These are phyloP conservation scores for Pleurotus tuoliensis DNA, from an alignment of 768 basidiomycete genomes.

Conservation along the genomic window DNA sequence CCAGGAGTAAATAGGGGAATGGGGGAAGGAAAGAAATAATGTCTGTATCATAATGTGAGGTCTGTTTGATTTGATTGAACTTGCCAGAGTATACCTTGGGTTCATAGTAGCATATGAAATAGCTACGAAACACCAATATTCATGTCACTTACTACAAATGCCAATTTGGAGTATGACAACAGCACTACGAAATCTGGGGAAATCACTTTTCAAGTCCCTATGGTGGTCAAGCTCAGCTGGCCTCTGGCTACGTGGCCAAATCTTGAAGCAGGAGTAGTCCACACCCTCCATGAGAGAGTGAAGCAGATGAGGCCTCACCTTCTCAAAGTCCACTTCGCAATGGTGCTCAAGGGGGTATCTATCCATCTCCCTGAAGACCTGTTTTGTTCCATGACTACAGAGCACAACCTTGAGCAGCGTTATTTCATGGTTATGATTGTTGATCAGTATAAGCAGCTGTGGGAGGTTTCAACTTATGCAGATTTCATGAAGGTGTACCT, in stretches of 20 bases:
- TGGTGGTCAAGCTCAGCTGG: slow-evolving; percentile 17
- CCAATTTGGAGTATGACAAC: too few relatives aligned
- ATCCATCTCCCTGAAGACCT: slow-evolving; percentile 11
- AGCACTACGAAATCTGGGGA: neutral
- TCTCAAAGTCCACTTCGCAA: slow-evolving; percentile 8
- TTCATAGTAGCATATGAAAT: too few relatives aligned
- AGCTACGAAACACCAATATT: too few relatives aligned
- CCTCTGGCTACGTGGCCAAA: neutral
- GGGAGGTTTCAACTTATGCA: slow-evolving; percentile 15
- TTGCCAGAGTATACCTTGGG: too few relatives aligned
- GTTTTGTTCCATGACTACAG: neutral
- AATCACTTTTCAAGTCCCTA: neutral
- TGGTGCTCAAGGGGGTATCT: slow-evolving; percentile 1
- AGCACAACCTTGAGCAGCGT: slow-evolving; percentile 10
- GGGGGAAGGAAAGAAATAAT: too few relatives aligned
- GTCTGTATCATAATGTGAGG: too few relatives aligned
- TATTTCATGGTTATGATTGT: slow-evolving; percentile 16
- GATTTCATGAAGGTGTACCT: slow-evolving; percentile 24
- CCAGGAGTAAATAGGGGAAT: too few relatives aligned
- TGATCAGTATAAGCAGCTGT: slow-evolving; percentile 17
- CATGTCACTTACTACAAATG: too few relatives aligned
- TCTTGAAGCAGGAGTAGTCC: slow-evolving; percentile 10
- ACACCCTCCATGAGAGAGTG: slow-evolving; percentile 4
- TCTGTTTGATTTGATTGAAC: too few relatives aligned
- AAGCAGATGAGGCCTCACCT: slow-evolving; percentile 12